Percentiles rank a stretch among this genome's conserved stretches.
Conservation (phyloP, 352 stramenopile species). For the Bremia lactucae region DNA sequence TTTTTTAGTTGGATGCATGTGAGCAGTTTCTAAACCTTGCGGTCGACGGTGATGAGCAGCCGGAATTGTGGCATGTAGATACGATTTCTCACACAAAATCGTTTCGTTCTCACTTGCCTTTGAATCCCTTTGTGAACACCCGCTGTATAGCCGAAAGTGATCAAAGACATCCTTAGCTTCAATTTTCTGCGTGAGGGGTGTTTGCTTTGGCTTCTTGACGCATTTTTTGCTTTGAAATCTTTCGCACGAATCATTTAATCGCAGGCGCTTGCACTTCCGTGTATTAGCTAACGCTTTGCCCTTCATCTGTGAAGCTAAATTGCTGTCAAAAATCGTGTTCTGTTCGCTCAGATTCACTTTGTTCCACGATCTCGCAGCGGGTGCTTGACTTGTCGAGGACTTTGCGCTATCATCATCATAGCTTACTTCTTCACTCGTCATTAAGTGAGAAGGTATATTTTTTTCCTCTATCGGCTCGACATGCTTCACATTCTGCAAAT, state of each 20-base stretch:
- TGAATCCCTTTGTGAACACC: constrained; percentile 1
- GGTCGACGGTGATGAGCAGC: background rate
- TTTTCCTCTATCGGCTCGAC: background rate
- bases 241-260: constrained; percentile 8
- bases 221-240: background rate
- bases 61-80: background rate
- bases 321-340: background rate
- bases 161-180: background rate
- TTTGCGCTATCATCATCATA: background rate
- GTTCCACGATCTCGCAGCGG: background rate
- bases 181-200: background rate
- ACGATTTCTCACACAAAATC: background rate
- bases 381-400: background rate
- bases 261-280: background rate
- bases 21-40: too few species aligned
- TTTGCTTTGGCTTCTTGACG: constrained; percentile 8
- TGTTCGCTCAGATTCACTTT: background rate
- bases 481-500: constrained; percentile 21
- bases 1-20: background rate
- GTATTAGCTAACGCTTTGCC: background rate
- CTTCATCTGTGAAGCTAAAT: background rate
- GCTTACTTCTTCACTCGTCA: too few species aligned
- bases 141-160: constrained; percentile 11
- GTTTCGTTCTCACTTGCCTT: background rate
- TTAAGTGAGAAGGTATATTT: background rate